Evolutionary conservation across 2,329 filamentous ascomycete species (phyloP).

Genomic region (Calonectria ilicicola): DNA sequence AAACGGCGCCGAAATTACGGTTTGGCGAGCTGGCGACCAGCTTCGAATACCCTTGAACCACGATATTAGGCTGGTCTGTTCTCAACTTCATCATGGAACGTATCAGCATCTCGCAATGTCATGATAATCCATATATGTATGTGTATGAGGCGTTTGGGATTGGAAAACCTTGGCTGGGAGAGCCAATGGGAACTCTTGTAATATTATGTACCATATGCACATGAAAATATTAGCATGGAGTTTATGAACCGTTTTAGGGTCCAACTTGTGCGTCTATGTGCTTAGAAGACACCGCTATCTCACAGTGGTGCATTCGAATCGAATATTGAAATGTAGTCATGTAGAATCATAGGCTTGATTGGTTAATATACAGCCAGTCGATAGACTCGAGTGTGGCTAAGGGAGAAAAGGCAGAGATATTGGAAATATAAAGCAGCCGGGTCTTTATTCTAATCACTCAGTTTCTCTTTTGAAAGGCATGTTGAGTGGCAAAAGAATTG

Average conservation of each 20-base stretch:
- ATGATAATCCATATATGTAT: background rate
- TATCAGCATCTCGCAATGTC: background rate
- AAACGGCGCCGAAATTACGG: background rate
- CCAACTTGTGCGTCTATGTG: background rate
- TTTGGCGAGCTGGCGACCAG: background rate
- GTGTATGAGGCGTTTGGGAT: conserved; percentile 13
- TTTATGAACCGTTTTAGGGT: background rate
- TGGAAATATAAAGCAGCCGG: no score
- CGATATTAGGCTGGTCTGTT: background rate
- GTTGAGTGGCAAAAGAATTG: no score
- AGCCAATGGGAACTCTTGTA: conserved; percentile 4
- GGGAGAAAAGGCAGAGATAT: no score
- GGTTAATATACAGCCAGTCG: no score
- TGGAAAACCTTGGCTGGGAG: background rate
- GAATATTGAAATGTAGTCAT: no score
- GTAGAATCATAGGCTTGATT: no score
- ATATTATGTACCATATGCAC: conserved; percentile 20
- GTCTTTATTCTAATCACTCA: no score
- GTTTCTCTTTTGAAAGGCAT: no score
- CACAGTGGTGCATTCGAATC: no score
- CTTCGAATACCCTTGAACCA: background rate
- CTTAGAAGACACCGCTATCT: background rate
- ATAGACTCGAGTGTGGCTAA: no score
- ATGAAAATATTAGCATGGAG: background rate
- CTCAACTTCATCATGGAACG: background rate